Base-by-base conservation (phyloP, 495 filamentous ascomycete genomes). In the Aspergillus cavernicola region DNA sequence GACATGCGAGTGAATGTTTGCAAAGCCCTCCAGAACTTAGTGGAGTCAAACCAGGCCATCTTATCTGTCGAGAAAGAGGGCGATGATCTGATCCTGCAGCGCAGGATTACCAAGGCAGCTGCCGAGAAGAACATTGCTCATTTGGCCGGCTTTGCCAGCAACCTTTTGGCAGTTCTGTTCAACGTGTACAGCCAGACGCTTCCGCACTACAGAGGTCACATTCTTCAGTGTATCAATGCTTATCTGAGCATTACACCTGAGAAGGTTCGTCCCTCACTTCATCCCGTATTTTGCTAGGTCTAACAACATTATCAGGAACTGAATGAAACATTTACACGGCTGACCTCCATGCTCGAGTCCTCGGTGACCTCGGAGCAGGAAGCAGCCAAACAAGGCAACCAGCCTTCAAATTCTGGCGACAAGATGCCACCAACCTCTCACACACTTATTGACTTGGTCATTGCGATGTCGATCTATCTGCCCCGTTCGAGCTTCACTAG, bases 111-210 rank as follows among this genome's bases (percentile, higher is more conserved):
- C 16, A 91, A 88, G 72, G 79, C 68, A 28, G 75, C 81, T 29
- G 93, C 93, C 0, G 68, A 80, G 63, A 81, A 84, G 67, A 95
- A 96, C 63, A 68, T 97, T 33, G 74, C 80, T 19, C 86, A 95
- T 66, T 76, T 98, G 9, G 82, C 87, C 4, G 64, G 66, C 4
- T 91, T 95, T 66, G 80, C 92, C 7, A 84, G 87, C 43, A 97
- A 98, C 56, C 65, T 97, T 58, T 79, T 98, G 23, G 90, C 93
- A 2, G 93, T 97, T 2, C 77, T 98, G 35, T 97, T 97, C 77
- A 98, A 98, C 64, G 92, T 97, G 22, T 98, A 97, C 72, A 95
- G 87, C 63, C 85, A 95, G 64, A 97, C 95, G 1, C 76, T 97
- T 18, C 93, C 95, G 1, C 90, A 97, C 64, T 90, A 89, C 64